Evolutionary conservation across 1,284 basidiomycete genomes (phyloP), one percentile per base, ranked within the genome.

Genomic region (Leccinum holopus): DNA sequence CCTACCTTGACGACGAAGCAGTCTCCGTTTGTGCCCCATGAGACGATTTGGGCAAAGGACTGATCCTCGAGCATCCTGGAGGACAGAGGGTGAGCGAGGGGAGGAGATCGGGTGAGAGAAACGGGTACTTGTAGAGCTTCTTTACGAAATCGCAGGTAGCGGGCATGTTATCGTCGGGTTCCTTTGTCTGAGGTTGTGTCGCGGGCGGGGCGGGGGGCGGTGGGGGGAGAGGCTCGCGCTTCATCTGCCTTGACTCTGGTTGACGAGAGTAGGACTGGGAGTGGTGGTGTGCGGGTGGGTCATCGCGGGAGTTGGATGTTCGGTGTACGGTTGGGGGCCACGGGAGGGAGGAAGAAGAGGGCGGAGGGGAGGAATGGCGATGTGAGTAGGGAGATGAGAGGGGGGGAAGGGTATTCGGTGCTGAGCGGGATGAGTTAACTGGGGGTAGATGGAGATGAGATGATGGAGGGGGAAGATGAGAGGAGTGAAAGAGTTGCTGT

Each of bases 91-190:
- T 68, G 35, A 65, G 62, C 55, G 5, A 44, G 5, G 21, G 0
- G 3, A 0, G 54, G 1, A 39, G 3, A 59, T 55, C 28, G 14
- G 47, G 28, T 0, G 16, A 30, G 55, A 5, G 32, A 25, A 25
- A 28, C 7, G 51, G 14, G 51, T 61, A 92, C 91, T 92, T 94
- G 88, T 92, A 97, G 14, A 98, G 80, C 76, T 92, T 93, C 79
- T 91, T 97, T 73, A 98, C 95, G 77, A 98, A 98, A 78, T 98
- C 95, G 67, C 85, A 87, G 16, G 90, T 88, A 11, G 87, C 83
- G 4, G 87, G 87, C 88, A 90, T 88, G 64, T 80, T 79, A 68
- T 90, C 88, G 64, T 84, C 84, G 11, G 60, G 55, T 2, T 75
- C 73, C 47, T 74, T 75, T 41, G 66, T 5, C 14, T 56, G 61